Percentiles rank a stretch among this genome's conserved stretches.
Conservation (phyloP, 768 basidiomycete genomes). For the Lactifluus hygrophoroides region DNA sequence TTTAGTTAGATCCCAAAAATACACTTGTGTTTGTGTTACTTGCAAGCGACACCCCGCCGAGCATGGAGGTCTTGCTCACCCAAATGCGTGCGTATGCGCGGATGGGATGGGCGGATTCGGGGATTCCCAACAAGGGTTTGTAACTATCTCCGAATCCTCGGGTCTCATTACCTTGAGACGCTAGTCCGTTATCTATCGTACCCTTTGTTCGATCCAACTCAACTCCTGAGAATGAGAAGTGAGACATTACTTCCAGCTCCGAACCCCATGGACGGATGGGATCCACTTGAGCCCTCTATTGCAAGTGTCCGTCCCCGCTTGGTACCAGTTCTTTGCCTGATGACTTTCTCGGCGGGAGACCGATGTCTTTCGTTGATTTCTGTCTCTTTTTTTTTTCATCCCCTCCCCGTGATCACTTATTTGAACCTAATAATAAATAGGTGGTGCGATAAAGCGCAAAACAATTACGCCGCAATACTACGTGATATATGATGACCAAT, state of each 20-base stretch:
- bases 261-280: constrained; percentile 3
- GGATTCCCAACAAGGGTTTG: background rate
- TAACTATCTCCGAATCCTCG: constrained; percentile 13
- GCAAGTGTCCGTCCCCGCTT: background rate
- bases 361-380: background rate
- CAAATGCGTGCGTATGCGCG: no score
- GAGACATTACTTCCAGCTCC: constrained; percentile 11
- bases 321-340: background rate
- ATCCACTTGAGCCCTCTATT: background rate
- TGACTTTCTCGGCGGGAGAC: background rate
- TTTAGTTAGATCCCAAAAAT: background rate
- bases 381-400: background rate
- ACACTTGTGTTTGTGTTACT: background rate
- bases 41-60: background rate
- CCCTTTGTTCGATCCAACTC: constrained; percentile 14
- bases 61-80: background rate
- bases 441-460: background rate
- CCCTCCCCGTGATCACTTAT: constrained; percentile 8
- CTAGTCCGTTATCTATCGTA: constrained; percentile 10
- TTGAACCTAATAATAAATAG: background rate
- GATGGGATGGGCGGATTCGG: no score
- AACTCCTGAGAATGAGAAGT: constrained; percentile 12
- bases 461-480: constrained; percentile 7
- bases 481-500: background rate
- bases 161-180: constrained; percentile 2